Conservation (phyloP, 768 basidiomycete species). For the Hericium coralloides region DNA sequence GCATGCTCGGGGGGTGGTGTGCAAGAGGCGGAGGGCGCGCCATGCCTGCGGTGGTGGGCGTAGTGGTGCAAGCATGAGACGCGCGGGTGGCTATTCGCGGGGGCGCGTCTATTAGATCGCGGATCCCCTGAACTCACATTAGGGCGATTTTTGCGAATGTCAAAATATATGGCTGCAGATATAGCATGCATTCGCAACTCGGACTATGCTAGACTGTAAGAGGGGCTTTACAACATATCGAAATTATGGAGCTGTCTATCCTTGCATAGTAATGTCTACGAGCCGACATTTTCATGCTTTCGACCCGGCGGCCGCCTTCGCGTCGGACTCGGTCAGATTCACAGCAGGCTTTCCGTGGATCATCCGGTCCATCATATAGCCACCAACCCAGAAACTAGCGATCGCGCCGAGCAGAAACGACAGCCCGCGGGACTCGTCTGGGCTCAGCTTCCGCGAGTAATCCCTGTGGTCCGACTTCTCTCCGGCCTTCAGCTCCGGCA, state of each 20-base stretch:
- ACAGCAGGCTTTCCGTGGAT: constrained; percentile 11
- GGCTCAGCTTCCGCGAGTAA: constrained; percentile 27
- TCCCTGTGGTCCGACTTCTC: neutral
- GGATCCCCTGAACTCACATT: neutral
- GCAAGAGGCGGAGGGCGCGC: constrained; percentile 8
- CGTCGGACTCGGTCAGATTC: neutral
- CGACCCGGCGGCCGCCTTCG: neutral
- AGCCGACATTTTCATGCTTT: neutral
- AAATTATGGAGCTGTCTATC: constrained; percentile 2
- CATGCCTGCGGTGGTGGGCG: constrained; percentile 14
- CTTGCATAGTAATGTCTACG: neutral
- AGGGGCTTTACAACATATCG: neutral
- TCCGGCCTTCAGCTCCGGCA: neutral
- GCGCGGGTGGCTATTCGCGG: neutral
- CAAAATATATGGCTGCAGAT: neutral
- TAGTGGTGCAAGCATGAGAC: constrained; percentile 6
- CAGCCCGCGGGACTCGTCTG: constrained; percentile 39
- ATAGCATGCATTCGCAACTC: neutral
- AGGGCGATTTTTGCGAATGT: neutral
- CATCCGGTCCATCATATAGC: constrained; percentile 17
- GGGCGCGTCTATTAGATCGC: neutral
- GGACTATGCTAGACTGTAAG: neutral
- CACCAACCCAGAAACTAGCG: constrained; percentile 40
- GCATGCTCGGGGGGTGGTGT: constrained; percentile 5
- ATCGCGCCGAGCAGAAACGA: constrained; percentile 40